A percentile compares a stretch with the other conserved stretches of the same genome.
Conservation (phyloP, 2,329 filamentous ascomycete genomes). For the Metarhizium rileyi region DNA sequence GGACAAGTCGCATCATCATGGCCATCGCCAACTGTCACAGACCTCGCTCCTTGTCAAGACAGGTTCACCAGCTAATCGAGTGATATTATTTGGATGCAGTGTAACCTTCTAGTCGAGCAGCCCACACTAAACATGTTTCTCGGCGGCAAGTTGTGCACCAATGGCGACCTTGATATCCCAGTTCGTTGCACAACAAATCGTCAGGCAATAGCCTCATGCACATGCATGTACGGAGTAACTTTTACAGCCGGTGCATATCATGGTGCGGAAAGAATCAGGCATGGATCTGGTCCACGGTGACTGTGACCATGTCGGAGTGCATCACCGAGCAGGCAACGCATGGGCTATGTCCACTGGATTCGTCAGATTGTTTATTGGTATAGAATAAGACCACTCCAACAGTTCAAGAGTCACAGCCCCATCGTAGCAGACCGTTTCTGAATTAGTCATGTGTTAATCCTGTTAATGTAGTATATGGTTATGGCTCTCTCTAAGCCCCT, state of each 20-base stretch:
- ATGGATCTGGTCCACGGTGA: neutral
- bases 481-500: neutral
- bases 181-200: neutral
- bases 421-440: neutral
- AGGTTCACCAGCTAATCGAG: neutral
- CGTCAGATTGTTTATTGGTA: neutral
- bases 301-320: neutral
- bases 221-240: neutral
- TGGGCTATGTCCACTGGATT: neutral
- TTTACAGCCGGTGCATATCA: neutral
- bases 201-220: neutral
- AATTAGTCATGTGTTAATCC: neutral
- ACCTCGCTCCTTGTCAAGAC: neutral
- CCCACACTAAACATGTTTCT: neutral
- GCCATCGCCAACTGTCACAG: neutral
- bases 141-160: neutral
- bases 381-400: neutral
- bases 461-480: neutral
- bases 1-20: too few relatives aligned
- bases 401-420: neutral
- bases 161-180: neutral
- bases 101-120: neutral
- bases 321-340: neutral
- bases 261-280: neutral
- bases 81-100: neutral